Percentiles rank a stretch among this genome's conserved stretches.
phyloP scores from a whole-genome alignment of 306 rosid genomes.

The Medicago lupulina region DNA sequence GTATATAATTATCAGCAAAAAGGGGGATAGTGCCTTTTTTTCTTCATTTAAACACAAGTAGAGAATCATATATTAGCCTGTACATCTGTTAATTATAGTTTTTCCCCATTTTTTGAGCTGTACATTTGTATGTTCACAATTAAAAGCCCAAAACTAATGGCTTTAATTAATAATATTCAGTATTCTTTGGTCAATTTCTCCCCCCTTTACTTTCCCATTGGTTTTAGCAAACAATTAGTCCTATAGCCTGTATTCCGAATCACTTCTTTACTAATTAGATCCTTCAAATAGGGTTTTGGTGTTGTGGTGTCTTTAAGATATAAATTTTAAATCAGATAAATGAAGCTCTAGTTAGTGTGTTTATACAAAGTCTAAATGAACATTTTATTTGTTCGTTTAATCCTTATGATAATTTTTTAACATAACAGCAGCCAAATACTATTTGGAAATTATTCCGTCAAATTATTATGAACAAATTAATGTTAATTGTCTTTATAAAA shows the following conservation, averaged over 20 bases:
- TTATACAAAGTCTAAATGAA: background rate
- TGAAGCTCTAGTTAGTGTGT: constrained; percentile 25
- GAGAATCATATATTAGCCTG: constrained; percentile 3
- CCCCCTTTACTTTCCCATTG: constrained; percentile 2
- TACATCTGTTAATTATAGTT: constrained; percentile 30
- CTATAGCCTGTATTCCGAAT: constrained; percentile 25
- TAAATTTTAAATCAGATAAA: constrained; percentile 16
- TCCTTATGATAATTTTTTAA: background rate
- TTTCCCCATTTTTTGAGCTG: background rate
- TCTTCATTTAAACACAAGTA: constrained; percentile 17
- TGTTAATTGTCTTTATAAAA: background rate
- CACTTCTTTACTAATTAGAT: background rate
- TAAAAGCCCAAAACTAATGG: constrained; percentile 17
- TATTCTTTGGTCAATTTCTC: constrained; percentile 22
- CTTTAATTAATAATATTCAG: constrained; percentile 35
- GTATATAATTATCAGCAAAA: background rate
- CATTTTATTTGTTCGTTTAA: background rate
- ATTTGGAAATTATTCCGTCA: constrained; percentile 26
- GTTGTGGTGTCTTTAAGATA: constrained; percentile 12
- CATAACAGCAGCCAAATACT: background rate
- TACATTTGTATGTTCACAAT: constrained; percentile 11
- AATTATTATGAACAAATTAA: constrained; percentile 4
- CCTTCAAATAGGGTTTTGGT: background rate
- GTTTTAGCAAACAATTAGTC: constrained; percentile 15
- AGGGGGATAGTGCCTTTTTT: constrained; percentile 29